These are phyloP conservation scores for Colletotrichum navitas DNA, from an alignment of 2,329 filamentous ascomycete species.

Conservation along the genomic window DNA sequence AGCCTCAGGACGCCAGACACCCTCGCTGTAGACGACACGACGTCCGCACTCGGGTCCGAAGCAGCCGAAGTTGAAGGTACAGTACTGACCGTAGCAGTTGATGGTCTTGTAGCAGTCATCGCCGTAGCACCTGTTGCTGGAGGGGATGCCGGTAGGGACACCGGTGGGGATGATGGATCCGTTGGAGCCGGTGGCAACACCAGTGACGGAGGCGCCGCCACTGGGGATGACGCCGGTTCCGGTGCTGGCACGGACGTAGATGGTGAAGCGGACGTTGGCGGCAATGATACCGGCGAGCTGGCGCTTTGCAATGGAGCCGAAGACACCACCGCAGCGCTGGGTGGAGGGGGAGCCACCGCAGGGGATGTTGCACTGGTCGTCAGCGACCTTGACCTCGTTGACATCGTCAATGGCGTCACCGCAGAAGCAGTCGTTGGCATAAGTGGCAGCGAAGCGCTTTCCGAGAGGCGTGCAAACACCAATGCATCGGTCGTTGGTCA, in stretches of 20 bases:
- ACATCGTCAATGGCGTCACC: slow-evolving; percentile 41
- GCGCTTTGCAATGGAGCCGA: slow-evolving; percentile 25
- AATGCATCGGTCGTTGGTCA: slow-evolving; percentile 47
- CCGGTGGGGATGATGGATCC: slow-evolving; percentile 6
- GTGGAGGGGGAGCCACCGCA: slow-evolving; percentile 55
- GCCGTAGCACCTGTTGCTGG: slow-evolving; percentile 40
- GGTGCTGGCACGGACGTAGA: slow-evolving; percentile 25
- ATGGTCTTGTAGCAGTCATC: slow-evolving; percentile 47
- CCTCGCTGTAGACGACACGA: slow-evolving; percentile 42
- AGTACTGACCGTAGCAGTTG: slow-evolving; percentile 52
- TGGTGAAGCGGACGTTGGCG: slow-evolving; percentile 29
- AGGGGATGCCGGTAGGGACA: slow-evolving; percentile 21
- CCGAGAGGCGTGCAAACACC: slow-evolving; percentile 43
- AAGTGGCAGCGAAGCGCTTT: slow-evolving; percentile 31
- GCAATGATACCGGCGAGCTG: slow-evolving; percentile 12
- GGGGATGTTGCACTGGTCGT: slow-evolving; percentile 50
- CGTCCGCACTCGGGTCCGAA: slow-evolving; percentile 38
- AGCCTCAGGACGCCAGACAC: slow-evolving; percentile 31
- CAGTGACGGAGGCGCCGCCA: not conserved
- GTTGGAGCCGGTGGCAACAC: slow-evolving; percentile 8
- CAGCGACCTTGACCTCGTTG: slow-evolving; percentile 25
- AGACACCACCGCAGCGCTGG: slow-evolving; percentile 58
- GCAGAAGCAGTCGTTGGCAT: slow-evolving; percentile 45
- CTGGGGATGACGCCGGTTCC: not conserved
- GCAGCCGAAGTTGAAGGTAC: slow-evolving; percentile 50